Base-by-base conservation (phyloP, 139 green algal species). In the Gonium pectorale region DNA sequence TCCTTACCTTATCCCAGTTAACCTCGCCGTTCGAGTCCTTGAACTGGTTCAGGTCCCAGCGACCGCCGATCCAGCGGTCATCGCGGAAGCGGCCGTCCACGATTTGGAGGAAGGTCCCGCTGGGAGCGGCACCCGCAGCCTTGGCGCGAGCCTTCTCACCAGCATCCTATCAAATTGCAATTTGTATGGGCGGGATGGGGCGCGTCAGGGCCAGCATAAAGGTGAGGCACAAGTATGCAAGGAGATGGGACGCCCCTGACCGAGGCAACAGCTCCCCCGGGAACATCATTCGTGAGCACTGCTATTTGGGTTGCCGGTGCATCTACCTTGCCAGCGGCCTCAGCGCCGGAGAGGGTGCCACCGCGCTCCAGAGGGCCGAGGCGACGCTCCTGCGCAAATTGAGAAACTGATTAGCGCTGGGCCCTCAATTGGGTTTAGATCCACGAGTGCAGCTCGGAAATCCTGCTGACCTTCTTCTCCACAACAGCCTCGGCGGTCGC, bases 81-180 rank as follows among this genome's bases (percentile, higher is more conserved):
- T 98, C 96, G 40, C 54, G 59, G 88, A 97, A 98, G n/a, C 89
- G 85, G 68, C 95, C 95, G 49, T 98, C 96, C 38, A 93, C 88
- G 40, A 97, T 85, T 63, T 92, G 81, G 63, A 94, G 83, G 40
- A 46, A 52, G n/a, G 46, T 56, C 24, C n/a, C 72, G 33, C 11
- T 26, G 17, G 51, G 63, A 5, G n/a, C 29, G 9, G 35, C 41
- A 31, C 74, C 88, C 22, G 40, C 37, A 5, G 72, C 40, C 21
- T 75, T 80, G 17, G 80, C 78, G 29, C 72, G 83, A 35, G 83
- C 88, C 62, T 79, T 77, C 41, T 86, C 62, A 37, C 86, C 79
- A 70, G 90, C 90, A 77, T 93, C 90, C 90, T 93, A 72, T 43
- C 78, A 44, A 64, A n/a, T 56, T 56, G 69, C 56, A 46, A 69